Evolutionary conservation across 768 basidiomycete species (phyloP).

Genomic region (Amyloporia xantha): DNA sequence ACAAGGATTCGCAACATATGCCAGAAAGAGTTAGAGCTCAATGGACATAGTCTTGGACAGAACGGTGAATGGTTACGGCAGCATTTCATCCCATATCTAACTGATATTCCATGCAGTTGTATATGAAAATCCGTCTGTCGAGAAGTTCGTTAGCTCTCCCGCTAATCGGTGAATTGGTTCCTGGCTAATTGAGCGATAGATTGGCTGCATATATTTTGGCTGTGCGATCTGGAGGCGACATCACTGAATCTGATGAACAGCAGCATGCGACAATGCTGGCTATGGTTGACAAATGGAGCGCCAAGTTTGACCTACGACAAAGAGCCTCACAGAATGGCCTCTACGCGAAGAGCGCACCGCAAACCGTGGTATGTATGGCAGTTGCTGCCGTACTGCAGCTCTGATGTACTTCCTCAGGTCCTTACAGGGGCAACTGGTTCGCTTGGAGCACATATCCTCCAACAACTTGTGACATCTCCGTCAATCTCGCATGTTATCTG

Average conservation of each 20-base stretch:
- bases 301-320: constrained; percentile 6
- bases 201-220: constrained; percentile 36
- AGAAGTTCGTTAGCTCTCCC: constrained; percentile 24
- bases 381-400: not conserved
- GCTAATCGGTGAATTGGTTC: too few relatives aligned
- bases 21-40: constrained; percentile 33
- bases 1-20: constrained; percentile 43
- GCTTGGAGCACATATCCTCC: constrained; percentile 48
- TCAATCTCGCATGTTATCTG: constrained; percentile 39
- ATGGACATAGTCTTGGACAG: constrained; percentile 26
- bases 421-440: constrained; percentile 50
- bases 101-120: constrained; percentile 28
- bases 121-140: constrained; percentile 42
- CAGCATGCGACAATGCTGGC: constrained; percentile 36
- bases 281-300: constrained; percentile 38
- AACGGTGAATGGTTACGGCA: constrained; percentile 20
- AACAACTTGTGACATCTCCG: constrained; percentile 31
- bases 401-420: constrained; percentile 27
- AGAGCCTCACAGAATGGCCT: not conserved
- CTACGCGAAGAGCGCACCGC: not conserved
- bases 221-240: constrained; percentile 26
- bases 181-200: constrained; percentile 22
- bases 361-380: not conserved
- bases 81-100: not conserved
- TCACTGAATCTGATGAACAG: constrained; percentile 14